Percentiles rank a stretch among this genome's conserved stretches.
These are phyloP conservation scores for Cupressus sempervirens DNA, from an alignment of 75 land plant genomes.

Conservation along the genomic window DNA sequence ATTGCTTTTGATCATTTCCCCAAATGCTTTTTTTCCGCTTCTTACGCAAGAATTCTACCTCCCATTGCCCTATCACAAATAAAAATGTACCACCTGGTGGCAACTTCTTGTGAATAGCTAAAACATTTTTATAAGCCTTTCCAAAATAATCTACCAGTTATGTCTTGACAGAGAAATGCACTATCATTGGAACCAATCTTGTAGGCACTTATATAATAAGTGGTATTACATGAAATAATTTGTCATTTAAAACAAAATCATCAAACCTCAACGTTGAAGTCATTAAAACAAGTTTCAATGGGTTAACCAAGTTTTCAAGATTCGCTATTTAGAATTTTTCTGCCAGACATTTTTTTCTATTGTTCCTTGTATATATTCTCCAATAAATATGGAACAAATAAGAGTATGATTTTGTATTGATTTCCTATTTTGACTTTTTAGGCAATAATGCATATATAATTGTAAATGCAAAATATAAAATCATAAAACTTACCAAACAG, in stretches of 20 bases:
- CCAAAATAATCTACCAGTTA: slow-evolving; percentile 82
- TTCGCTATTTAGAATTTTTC: slow-evolving; percentile 25
- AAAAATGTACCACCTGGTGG: slow-evolving; percentile 98
- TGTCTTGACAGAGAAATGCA: slow-evolving; percentile 86
- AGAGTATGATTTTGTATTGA: not conserved
- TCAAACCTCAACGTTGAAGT: slow-evolving; percentile 95
- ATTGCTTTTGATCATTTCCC: slow-evolving; percentile 14
- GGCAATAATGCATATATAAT: not conserved
- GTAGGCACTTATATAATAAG: slow-evolving; percentile 87
- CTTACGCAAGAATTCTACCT: slow-evolving; percentile 74
- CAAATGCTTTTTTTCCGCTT: slow-evolving; percentile 66
- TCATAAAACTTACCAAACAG: slow-evolving; percentile 60
- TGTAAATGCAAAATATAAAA: not conserved
- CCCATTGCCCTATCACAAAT: slow-evolving; percentile 94
- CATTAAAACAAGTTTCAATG: slow-evolving; percentile 90
- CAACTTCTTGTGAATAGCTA: slow-evolving; percentile 83
- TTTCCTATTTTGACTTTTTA: not conserved
- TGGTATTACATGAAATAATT: slow-evolving; percentile 62
- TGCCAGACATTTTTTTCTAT: slow-evolving; percentile 35
- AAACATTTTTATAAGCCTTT: slow-evolving; percentile 82
- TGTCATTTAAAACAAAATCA: slow-evolving; percentile 69
- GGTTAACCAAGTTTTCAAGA: slow-evolving; percentile 35
- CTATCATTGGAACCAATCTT: slow-evolving; percentile 83
- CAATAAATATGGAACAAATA: not conserved
- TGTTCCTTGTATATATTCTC: slow-evolving; percentile 62